phyloP scores from a whole-genome alignment of 192 early-diverging fungal genomes.

The Umbelopsis ramanniana region DNA sequence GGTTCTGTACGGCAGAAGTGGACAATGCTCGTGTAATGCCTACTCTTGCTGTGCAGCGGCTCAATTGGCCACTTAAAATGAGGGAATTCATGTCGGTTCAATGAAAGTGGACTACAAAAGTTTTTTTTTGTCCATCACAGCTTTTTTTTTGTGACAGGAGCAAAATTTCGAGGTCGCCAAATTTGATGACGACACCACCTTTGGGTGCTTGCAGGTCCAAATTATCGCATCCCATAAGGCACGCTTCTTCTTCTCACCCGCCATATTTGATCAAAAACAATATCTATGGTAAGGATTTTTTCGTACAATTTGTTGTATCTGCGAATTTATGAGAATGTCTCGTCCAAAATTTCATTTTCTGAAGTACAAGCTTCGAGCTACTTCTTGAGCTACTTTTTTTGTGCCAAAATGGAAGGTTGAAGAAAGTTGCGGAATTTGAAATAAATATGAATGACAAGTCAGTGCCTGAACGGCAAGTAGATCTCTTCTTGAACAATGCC shows the following conservation, averaged over 20 bases:
- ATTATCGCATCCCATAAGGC: too few relatives aligned
- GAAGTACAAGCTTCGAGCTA: background rate
- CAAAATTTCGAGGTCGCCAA: background rate
- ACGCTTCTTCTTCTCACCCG: too few relatives aligned
- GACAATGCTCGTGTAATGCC: constrained; percentile 13
- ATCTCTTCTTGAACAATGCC: constrained; percentile 16
- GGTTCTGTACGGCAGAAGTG: background rate
- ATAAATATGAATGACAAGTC: background rate
- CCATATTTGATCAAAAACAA: too few relatives aligned
- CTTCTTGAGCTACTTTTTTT: background rate
- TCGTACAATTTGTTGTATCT: background rate
- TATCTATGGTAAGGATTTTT: too few relatives aligned
- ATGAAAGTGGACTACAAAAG: background rate
- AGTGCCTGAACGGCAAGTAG: background rate
- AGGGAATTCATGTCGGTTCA: background rate
- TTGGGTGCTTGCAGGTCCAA: background rate
- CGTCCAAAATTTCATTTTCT: background rate
- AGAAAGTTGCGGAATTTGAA: constrained; percentile 5
- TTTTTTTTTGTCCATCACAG: background rate
- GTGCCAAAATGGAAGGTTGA: background rate
- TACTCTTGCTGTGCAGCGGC: background rate
- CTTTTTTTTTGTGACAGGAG: background rate
- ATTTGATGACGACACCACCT: background rate
- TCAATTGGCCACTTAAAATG: background rate
- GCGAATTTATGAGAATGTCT: too few relatives aligned